phyloP scores from a whole-genome alignment of 192 early-diverging fungal species.

The Coemansia sp. region DNA sequence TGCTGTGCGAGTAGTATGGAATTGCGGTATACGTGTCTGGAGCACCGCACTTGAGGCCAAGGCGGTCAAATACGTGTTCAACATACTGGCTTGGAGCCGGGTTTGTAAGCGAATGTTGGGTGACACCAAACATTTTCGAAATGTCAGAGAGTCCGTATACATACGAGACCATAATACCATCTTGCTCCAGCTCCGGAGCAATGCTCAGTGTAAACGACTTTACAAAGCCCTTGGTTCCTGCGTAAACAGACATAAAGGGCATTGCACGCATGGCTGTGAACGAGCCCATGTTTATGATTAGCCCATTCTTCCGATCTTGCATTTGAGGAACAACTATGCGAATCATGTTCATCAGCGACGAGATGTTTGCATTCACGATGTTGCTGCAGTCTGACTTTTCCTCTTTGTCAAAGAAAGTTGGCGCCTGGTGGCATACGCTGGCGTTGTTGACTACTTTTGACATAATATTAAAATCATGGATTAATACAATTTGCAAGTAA shows the following conservation, averaged over 20 bases:
- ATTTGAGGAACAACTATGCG: constrained; percentile 79
- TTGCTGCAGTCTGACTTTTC: constrained; percentile 58
- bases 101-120: constrained; percentile 62
- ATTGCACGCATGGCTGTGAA: constrained; percentile 82
- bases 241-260: constrained; percentile 87
- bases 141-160: constrained; percentile 92
- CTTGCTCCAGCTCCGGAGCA: constrained; percentile 71
- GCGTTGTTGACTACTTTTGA: constrained; percentile 80
- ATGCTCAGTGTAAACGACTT: constrained; percentile 86
- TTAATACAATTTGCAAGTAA: constrained; percentile 4
- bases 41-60: constrained; percentile 64
- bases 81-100: constrained; percentile 80
- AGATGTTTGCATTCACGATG: constrained; percentile 87
- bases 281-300: constrained; percentile 92
- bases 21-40: constrained; percentile 28
- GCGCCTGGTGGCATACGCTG: constrained; percentile 80
- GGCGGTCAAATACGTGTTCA: constrained; percentile 62
- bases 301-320: constrained; percentile 66
- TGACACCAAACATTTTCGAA: constrained; percentile 95
- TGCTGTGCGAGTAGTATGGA: constrained; percentile 48
- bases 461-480: constrained; percentile 32
- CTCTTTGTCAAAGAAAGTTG: constrained; percentile 81
- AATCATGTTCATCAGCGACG: constrained; percentile 76
- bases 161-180: constrained; percentile 82
- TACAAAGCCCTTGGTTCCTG: constrained; percentile 89